Conservation (phyloP, 768 basidiomycete genomes). For the Russula sp. region DNA sequence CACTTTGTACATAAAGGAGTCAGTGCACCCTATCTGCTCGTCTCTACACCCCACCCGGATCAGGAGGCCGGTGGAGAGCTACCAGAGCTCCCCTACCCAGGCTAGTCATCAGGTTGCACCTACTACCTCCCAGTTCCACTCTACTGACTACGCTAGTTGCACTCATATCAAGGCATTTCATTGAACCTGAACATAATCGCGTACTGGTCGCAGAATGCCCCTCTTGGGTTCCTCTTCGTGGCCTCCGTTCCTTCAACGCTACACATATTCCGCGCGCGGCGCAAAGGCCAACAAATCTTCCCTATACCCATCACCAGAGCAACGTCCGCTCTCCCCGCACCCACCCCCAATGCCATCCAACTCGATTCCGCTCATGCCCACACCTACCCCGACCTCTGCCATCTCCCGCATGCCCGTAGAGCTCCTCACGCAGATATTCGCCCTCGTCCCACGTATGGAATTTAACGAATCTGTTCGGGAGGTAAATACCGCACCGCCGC, state of each 20-base stretch:
- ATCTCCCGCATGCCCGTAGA: constrained; percentile 9
- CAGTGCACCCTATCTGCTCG: too few species aligned
- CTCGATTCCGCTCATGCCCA: not conserved
- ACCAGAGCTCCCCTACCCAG: too few species aligned
- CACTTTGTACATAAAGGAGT: too few species aligned
- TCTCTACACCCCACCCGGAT: too few species aligned
- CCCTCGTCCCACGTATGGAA: constrained; percentile 6
- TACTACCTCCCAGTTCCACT: not conserved
- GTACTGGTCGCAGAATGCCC: not conserved
- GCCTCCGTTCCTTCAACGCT: not conserved
- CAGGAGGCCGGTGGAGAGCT: too few species aligned
- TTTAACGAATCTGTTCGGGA: constrained; percentile 5
- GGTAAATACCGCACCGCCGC: too few species aligned
- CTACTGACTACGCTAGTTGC: not conserved
- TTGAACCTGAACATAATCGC: not conserved
- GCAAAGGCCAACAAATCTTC: not conserved
- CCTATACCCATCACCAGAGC: not conserved
- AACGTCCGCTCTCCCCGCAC: not conserved
- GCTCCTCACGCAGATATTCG: constrained; percentile 7
- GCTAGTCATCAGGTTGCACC: not conserved
- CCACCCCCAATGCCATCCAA: not conserved
- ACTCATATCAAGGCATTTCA: not conserved
- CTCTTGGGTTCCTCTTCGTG: not conserved
- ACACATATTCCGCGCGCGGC: not conserved
- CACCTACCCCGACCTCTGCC: not conserved